A percentile compares a stretch with the other conserved stretches of the same genome.
Evolutionary conservation across 2,329 filamentous ascomycete species (phyloP).

Genomic region (Ophiocordyceps sinensis): DNA sequence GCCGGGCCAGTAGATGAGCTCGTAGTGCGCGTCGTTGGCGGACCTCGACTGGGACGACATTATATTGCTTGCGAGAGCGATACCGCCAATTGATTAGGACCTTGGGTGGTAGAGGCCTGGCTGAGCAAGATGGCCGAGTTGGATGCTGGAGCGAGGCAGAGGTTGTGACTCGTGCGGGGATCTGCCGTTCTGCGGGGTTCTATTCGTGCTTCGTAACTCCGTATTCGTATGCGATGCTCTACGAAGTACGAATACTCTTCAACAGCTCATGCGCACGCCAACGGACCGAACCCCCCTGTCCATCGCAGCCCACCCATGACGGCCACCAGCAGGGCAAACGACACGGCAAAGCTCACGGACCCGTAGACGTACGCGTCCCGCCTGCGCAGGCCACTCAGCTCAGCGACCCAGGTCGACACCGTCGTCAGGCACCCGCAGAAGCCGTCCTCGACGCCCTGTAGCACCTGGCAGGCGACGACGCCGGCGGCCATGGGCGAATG

Average conservation of each 20-base stretch:
- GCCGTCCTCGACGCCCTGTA: conserved; percentile 52
- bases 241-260: no score
- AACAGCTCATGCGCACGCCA: conserved; percentile 19
- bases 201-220: no score
- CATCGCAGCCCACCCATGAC: conserved; percentile 66
- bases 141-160: no score
- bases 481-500: conserved; percentile 42
- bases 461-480: conserved; percentile 49
- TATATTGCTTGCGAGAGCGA: no score
- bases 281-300: conserved; percentile 39
- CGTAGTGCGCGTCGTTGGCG: conserved; percentile 34
- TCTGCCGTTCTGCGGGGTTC: no score
- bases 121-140: no score
- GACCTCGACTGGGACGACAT: background rate
- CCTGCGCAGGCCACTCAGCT: conserved; percentile 37
- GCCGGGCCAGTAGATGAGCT: conserved; percentile 57
- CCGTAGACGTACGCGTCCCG: conserved; percentile 56
- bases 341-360: conserved; percentile 40
- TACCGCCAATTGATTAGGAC: no score
- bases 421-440: conserved; percentile 55
- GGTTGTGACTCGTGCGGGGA: no score
- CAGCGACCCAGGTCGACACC: conserved; percentile 51
- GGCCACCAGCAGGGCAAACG: conserved; percentile 45
- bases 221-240: no score
- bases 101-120: no score